A percentile compares a stretch with the other conserved stretches of the same genome.
These are phyloP conservation scores for Ceratocystis cubensis DNA, from an alignment of 2,329 filamentous ascomycete species.

Conservation along the genomic window DNA sequence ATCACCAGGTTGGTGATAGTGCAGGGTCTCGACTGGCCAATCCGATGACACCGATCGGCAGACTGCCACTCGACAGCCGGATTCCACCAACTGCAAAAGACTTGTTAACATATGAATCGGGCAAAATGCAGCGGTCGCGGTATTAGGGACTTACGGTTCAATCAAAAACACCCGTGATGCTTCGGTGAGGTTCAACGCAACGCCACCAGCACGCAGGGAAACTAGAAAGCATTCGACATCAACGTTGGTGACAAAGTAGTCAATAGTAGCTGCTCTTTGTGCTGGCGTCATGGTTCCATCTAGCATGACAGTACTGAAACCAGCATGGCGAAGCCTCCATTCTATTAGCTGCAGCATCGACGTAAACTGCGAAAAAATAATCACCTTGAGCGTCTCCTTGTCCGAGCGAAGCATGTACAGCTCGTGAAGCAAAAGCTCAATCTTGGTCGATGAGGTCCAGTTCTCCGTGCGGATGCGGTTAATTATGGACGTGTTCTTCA, in stretches of 20 bases:
- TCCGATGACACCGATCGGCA: slow-evolving; percentile 85
- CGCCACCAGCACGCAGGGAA: slow-evolving; percentile 88
- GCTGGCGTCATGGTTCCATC: slow-evolving; percentile 95
- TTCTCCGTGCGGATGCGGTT: slow-evolving; percentile 98
- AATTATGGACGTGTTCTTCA: slow-evolving; percentile 85
- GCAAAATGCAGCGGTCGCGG: neutral
- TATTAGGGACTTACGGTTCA: slow-evolving; percentile 58
- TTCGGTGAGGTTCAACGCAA: slow-evolving; percentile 89
- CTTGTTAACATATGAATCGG: slow-evolving; percentile 6
- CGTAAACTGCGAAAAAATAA: slow-evolving; percentile 95
- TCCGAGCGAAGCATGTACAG: slow-evolving; percentile 83
- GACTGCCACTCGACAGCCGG: slow-evolving; percentile 99
- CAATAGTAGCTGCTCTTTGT: slow-evolving; percentile 84
- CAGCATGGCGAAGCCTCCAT: slow-evolving; percentile 90
- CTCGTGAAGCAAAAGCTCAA: slow-evolving; percentile 90
- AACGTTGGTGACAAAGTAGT: slow-evolving; percentile 91
- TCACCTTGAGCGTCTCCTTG: slow-evolving; percentile 88
- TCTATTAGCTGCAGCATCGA: slow-evolving; percentile 95
- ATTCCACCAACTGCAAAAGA: slow-evolving; percentile 73
- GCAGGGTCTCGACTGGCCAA: slow-evolving; percentile 86
- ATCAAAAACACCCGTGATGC: slow-evolving; percentile 92
- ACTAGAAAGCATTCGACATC: slow-evolving; percentile 94
- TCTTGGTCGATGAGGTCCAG: slow-evolving; percentile 97
- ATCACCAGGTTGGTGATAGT: slow-evolving; percentile 91
- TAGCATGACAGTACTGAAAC: slow-evolving; percentile 95